Conservation (phyloP, 2,329 filamentous ascomycete genomes). For the Penicillium janthinellum region DNA sequence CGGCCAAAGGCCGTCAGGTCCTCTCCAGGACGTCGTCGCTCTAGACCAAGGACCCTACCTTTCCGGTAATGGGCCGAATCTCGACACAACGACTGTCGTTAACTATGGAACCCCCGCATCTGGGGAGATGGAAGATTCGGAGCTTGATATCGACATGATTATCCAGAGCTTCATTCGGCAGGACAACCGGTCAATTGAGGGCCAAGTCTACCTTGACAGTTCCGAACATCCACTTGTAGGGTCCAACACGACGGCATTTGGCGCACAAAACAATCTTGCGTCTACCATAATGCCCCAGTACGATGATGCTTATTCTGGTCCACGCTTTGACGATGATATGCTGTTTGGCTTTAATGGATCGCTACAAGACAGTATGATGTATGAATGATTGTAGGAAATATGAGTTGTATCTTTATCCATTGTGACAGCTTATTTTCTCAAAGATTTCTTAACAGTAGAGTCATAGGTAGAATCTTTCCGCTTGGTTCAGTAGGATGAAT, state of each 20-base stretch:
- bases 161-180: conserved; percentile 47
- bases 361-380: conserved; percentile 15
- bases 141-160: conserved; percentile 47
- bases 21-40: not conserved
- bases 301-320: conserved; percentile 5
- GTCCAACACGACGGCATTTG: not conserved
- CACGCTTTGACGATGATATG: conserved; percentile 30
- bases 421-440: too few relatives aligned
- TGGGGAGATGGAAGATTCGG: conserved; percentile 28
- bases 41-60: not conserved
- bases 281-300: conserved; percentile 3
- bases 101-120: conserved; percentile 18
- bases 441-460: too few relatives aligned
- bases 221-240: not conserved
- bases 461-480: too few relatives aligned
- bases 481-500: too few relatives aligned
- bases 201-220: not conserved
- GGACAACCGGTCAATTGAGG: conserved; percentile 19
- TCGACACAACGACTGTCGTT: not conserved
- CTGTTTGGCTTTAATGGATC: conserved; percentile 40
- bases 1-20: conserved; percentile 7
- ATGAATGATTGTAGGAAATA: not conserved
- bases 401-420: not conserved
- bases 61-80: not conserved
- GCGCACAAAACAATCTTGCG: not conserved